Conservation (phyloP, 305 asterid species). For the Fraxinus sp. region DNA sequence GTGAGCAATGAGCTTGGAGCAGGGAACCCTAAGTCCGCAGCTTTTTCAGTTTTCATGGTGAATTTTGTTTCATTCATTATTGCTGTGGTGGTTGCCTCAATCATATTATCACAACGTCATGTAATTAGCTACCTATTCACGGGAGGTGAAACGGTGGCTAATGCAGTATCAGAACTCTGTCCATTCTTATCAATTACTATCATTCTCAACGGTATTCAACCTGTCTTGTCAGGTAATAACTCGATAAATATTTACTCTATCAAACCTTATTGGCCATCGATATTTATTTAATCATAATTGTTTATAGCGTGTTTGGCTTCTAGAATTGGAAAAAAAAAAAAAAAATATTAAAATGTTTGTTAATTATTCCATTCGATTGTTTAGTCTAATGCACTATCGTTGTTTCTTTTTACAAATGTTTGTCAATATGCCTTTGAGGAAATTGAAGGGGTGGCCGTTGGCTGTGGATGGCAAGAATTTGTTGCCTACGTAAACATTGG, state of each 20-base stretch:
- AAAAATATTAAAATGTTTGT: not conserved
- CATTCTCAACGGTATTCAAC: slow-evolving; percentile 50
- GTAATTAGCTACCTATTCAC: slow-evolving; percentile 55
- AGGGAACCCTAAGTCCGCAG: slow-evolving; percentile 69
- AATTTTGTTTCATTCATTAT: slow-evolving; percentile 49
- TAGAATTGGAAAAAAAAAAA: not conserved
- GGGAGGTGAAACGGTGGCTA: slow-evolving; percentile 45
- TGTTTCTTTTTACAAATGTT: not conserved
- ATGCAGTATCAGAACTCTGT: slow-evolving; percentile 50
- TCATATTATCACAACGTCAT: slow-evolving; percentile 52
- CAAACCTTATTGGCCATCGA: not conserved
- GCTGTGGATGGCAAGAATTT: slow-evolving; percentile 65
- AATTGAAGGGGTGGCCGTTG: slow-evolving; percentile 55
- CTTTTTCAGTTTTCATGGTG: slow-evolving; percentile 59
- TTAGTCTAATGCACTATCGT: not conserved
- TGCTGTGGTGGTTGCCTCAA: slow-evolving; percentile 44
- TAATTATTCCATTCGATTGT: not conserved
- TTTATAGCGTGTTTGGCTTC: not conserved
- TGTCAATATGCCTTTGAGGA: not conserved
- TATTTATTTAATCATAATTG: not conserved
- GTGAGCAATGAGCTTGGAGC: slow-evolving; percentile 90
- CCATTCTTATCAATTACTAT: slow-evolving; percentile 52
- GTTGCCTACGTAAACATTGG: slow-evolving; percentile 58
- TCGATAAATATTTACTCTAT: not conserved
- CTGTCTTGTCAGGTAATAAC: slow-evolving; percentile 49